Evolutionary conservation across 495 filamentous ascomycete species (phyloP).

Genomic region (Talaromyces proteolyticus): DNA sequence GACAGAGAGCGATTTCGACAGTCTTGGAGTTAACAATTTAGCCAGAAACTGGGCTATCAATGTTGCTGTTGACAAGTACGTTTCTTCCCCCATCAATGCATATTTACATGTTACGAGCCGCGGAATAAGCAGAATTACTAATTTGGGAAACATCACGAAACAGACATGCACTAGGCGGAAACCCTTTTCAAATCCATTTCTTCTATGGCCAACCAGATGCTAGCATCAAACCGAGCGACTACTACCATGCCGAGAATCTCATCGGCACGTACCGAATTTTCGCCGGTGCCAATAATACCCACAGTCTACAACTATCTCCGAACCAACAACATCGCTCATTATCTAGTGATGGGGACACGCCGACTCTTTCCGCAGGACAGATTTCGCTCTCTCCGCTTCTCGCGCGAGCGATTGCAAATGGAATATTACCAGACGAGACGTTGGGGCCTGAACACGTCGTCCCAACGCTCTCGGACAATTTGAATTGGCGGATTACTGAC

Average conservation of each 20-base stretch:
- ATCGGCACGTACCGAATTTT: slow-evolving; percentile 7
- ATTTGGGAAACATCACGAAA: neutral
- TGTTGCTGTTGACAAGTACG: slow-evolving; percentile 6
- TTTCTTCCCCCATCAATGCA: neutral
- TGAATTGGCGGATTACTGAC: slow-evolving; percentile 7
- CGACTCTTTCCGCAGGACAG: neutral
- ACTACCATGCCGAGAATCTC: slow-evolving; percentile 1
- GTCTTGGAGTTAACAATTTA: slow-evolving; percentile 7
- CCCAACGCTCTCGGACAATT: neutral
- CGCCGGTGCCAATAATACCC: neutral
- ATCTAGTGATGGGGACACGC: neutral
- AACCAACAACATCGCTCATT: neutral
- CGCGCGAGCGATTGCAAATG: neutral
- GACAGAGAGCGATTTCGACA: neutral
- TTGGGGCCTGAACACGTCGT: neutral
- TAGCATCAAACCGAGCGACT: neutral
- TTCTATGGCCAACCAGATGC: slow-evolving; percentile 6
- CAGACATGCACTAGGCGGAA: slow-evolving; percentile 3
- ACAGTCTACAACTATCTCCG: neutral
- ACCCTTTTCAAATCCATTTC: slow-evolving; percentile 8
- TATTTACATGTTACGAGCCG: too few species aligned
- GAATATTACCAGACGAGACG: neutral
- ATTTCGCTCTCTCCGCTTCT: slow-evolving; percentile 4
- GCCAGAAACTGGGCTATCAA: slow-evolving; percentile 7
- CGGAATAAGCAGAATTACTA: slow-evolving; percentile 5